Base-by-base conservation (phyloP, 768 basidiomycete species). In the Mycena filopes region DNA sequence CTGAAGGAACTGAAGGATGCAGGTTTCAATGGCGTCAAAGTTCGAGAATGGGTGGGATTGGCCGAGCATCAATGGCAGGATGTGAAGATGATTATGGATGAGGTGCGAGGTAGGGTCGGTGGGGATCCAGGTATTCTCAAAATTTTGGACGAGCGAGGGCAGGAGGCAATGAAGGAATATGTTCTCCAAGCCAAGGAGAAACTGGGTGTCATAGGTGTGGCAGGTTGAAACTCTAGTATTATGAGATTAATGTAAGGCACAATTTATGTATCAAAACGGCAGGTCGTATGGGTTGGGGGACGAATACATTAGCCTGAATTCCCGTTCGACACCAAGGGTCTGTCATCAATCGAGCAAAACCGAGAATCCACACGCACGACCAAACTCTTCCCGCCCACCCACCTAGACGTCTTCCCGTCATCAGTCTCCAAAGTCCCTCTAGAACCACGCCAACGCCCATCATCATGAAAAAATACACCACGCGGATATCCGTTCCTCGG, bases 401-500 rank as follows among this genome's bases (percentile, higher is more conserved):
- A 42, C 75, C 73, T 7, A 88, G 84, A 41, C 78, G 78, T 45
- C 63, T 71, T n/a, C 87, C 84, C 0, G 83, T 86, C 2, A 71
- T 48, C 2, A 61, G 68, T 66, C 77, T 82, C 82, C 81, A 91
- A 11, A 72, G 56, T 23, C 74, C 69, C 73, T 92, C 90, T 33
- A 87, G 46, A 2, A 84, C 53, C 10, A 86, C 67, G 2, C 87
- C 87, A 1, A 87, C 69, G 13, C 84, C 89, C 66, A 84, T 87
- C 71, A 87, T 73, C 48, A 90, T 42, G 71, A 90, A 92, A 72
- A 86, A 89, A 2, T 83, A 84, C 1, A 77, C 74, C 8, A 87
- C 76, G 4, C 65, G 50, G 42, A 84, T 80, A 42, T 90, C 84
- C 1, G 78, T 75, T 20, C 87, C 88, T 5, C 79, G 78, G 1